These are phyloP conservation scores for Chrysanthemum seticuspe DNA, from an alignment of 129 eudicot genomes.

Conservation along the genomic window DNA sequence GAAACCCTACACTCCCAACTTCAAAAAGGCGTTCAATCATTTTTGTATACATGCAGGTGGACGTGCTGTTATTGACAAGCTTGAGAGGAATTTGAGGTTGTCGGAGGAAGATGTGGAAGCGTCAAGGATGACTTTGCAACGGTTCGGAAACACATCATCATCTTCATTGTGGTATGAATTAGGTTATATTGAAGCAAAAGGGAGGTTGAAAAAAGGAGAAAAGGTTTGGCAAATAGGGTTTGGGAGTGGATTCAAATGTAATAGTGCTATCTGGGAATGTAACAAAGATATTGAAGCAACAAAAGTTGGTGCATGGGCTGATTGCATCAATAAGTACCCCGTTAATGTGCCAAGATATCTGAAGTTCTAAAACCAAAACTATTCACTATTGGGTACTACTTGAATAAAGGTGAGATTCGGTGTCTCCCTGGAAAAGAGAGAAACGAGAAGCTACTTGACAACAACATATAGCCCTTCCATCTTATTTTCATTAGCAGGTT, in stretches of 20 bases:
- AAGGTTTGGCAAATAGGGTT: slow-evolving; percentile 39
- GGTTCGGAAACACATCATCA: slow-evolving; percentile 36
- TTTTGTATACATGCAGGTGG: slow-evolving; percentile 47
- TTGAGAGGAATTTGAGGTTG: slow-evolving; percentile 31
- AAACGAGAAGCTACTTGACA: too few relatives aligned
- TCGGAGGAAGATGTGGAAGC: slow-evolving; percentile 31
- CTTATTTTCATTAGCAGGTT: too few relatives aligned
- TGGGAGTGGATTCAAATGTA: slow-evolving; percentile 38
- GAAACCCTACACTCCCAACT: slow-evolving; percentile 39
- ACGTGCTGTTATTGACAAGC: slow-evolving; percentile 38
- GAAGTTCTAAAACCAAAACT: slow-evolving; percentile 20
- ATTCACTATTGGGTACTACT: too few relatives aligned
- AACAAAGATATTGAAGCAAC: slow-evolving; percentile 19
- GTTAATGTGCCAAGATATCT: slow-evolving; percentile 33
- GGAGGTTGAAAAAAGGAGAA: slow-evolving; percentile 34
- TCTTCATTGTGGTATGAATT: slow-evolving; percentile 38
- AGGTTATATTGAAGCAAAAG: slow-evolving; percentile 35
- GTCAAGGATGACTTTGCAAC: slow-evolving; percentile 37
- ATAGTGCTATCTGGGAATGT: slow-evolving; percentile 38
- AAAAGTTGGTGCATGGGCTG: slow-evolving; percentile 30
- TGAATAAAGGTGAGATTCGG: too few relatives aligned
- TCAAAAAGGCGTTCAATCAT: slow-evolving; percentile 39
- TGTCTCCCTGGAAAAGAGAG: too few relatives aligned
- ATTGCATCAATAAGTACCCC: slow-evolving; percentile 46
- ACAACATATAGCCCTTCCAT: too few relatives aligned